phyloP scores from a whole-genome alignment of 2,329 filamentous ascomycete genomes.

The Aspergillus alliaceus region DNA sequence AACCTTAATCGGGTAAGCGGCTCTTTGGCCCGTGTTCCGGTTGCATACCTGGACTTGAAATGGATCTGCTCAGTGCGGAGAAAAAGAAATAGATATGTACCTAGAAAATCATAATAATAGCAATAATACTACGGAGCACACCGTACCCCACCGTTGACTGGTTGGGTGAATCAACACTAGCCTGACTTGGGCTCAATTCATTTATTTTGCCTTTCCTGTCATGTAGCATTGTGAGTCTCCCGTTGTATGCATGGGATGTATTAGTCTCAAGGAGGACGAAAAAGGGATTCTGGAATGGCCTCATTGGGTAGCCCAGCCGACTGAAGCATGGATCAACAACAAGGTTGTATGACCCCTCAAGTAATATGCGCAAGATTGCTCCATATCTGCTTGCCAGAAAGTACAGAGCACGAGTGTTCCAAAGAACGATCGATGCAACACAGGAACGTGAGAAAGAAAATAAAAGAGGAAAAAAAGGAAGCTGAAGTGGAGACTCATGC shows the following conservation, averaged over 20 bases:
- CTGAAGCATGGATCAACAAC: neutral
- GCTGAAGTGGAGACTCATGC: neutral
- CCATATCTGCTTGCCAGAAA: neutral
- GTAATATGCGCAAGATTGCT: neutral
- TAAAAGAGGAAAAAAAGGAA: neutral
- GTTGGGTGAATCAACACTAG: neutral
- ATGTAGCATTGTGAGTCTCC: neutral
- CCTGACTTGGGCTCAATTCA: neutral
- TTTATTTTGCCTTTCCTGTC: neutral
- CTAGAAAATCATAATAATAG: neutral
- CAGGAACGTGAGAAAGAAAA: neutral
- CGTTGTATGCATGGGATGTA: neutral
- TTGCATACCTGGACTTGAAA: slow-evolving; percentile 1
- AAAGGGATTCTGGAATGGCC: neutral
- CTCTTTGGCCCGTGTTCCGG: slow-evolving; percentile 17
- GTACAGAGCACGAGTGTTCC: neutral
- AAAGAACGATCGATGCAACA: neutral
- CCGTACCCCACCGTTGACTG: neutral
- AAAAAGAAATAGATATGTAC: neutral
- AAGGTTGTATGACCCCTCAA: neutral
- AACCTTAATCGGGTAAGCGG: slow-evolving; percentile 13
- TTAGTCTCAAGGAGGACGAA: neutral
- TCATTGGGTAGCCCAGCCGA: neutral
- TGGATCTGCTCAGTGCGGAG: slow-evolving; percentile 14
- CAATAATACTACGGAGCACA: neutral